phyloP scores from a whole-genome alignment of 2,329 filamentous ascomycete species.

The Fusarium beomiforme region DNA sequence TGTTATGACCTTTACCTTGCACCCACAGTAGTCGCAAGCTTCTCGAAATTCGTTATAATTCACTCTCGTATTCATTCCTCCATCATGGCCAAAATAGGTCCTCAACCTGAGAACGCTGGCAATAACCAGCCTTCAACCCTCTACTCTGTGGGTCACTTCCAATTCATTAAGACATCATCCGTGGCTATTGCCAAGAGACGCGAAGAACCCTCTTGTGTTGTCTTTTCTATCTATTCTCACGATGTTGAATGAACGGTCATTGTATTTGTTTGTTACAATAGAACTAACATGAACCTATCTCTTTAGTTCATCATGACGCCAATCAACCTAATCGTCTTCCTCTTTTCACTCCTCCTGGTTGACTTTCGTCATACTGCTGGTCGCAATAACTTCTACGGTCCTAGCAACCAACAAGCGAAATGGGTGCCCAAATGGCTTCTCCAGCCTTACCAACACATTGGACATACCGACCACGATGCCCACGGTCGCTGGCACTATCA shows the following conservation, averaged over 20 bases:
- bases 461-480: conserved; percentile 34
- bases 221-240: neutral
- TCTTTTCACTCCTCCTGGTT: conserved; percentile 71
- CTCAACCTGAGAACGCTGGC: conserved; percentile 8
- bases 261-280: neutral
- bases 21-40: neutral
- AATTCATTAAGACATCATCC: neutral
- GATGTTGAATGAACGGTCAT: neutral
- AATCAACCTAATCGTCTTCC: conserved; percentile 70
- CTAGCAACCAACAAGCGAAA: conserved; percentile 45
- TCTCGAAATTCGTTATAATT: neutral
- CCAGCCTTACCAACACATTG: conserved; percentile 51
- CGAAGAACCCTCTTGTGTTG: neutral
- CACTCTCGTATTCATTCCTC: neutral
- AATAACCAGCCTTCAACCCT: conserved; percentile 34
- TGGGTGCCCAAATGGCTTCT: conserved; percentile 43
- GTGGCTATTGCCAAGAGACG: neutral
- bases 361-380: conserved; percentile 65
- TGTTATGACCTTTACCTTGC: neutral
- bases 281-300: conserved; percentile 17
- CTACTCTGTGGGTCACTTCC: conserved; percentile 39
- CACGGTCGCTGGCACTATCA: conserved; percentile 58
- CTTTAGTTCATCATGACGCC: conserved; percentile 67
- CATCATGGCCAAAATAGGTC: conserved; percentile 22
- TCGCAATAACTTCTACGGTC: conserved; percentile 52